Conservation (phyloP, 139 green algal genomes). For the Zygnema circumcarinatum region DNA sequence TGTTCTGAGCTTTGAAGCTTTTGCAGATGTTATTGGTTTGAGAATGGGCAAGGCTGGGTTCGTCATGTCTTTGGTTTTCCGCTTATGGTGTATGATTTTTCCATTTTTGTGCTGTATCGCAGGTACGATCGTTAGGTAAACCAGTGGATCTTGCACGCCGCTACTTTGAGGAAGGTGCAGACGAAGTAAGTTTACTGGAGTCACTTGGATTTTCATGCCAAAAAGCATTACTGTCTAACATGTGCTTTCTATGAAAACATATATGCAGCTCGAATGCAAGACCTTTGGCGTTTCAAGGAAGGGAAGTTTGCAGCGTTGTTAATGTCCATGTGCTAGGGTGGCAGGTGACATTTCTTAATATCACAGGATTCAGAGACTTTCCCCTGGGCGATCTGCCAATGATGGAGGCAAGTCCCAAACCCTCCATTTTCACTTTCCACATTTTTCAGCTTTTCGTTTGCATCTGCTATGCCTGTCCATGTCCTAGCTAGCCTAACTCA, state of each 20-base stretch:
- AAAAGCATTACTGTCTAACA: too few relatives aligned
- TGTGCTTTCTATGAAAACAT: too few relatives aligned
- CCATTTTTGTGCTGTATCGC: too few relatives aligned
- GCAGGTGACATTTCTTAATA: conserved; percentile 96
- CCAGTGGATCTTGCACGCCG: conserved; percentile 76
- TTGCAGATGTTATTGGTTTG: too few relatives aligned
- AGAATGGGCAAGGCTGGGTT: too few relatives aligned
- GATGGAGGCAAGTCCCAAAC: conserved; percentile 81
- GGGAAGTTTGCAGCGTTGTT: neutral
- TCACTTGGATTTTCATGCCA: neutral
- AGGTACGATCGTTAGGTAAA: conserved; percentile 91
- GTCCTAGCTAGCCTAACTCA: conserved; percentile 3
- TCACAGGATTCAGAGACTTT: conserved; percentile 95
- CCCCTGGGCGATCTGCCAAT: conserved; percentile 94
- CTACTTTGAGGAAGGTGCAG: conserved; percentile 95
- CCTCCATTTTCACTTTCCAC: conserved; percentile 2
- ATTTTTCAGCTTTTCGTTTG: conserved; percentile 6
- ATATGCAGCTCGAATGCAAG: too few relatives aligned
- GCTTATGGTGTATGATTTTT: too few relatives aligned
- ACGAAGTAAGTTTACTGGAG: conserved; percentile 76
- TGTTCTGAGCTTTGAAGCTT: too few relatives aligned
- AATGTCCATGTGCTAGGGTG: neutral
- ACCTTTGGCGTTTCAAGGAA: too few relatives aligned
- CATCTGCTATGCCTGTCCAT: neutral
- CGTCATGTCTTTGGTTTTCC: too few relatives aligned